Evolutionary conservation across 2,329 filamentous ascomycete species (phyloP).

Genomic region (Xylariaceae sp.): DNA sequence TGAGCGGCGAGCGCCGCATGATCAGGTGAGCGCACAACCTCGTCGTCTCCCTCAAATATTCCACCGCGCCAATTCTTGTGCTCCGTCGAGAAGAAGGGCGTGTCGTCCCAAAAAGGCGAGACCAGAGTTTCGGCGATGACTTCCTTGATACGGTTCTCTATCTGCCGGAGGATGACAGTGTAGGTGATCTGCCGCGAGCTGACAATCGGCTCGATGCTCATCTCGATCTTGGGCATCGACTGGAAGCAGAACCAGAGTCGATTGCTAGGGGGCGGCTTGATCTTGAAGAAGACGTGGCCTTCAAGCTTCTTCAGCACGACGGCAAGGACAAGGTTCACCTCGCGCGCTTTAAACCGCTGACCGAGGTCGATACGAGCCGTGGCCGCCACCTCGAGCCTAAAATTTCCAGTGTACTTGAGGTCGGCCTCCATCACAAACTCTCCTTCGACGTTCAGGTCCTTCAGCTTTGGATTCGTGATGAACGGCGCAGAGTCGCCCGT

Average conservation of each 20-base stretch:
- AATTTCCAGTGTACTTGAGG: conserved; percentile 82
- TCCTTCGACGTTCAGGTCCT: conserved; percentile 85
- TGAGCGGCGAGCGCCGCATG: conserved; percentile 37
- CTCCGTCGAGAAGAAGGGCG: conserved; percentile 80
- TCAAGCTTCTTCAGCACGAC: conserved; percentile 80
- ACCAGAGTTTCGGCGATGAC: conserved; percentile 90
- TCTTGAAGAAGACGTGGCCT: conserved; percentile 76
- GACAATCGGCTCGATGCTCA: conserved; percentile 92
- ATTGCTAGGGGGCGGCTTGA: conserved; percentile 95
- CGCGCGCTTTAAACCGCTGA: conserved; percentile 77
- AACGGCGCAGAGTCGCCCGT: conserved; percentile 83
- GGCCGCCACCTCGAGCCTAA: conserved; percentile 85
- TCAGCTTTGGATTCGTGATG: conserved; percentile 81
- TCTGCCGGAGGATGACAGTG: conserved; percentile 82
- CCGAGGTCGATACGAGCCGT: conserved; percentile 89
- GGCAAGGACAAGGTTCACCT: conserved; percentile 84
- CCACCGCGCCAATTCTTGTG: conserved; percentile 78
- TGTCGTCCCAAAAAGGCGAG: conserved; percentile 91
- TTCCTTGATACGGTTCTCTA: conserved; percentile 91
- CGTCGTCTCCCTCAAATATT: conserved; percentile 61
- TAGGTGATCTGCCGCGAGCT: conserved; percentile 95
- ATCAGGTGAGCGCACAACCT: conserved; percentile 34
- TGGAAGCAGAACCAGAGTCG: conserved; percentile 95
- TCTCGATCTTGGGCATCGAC: conserved; percentile 86
- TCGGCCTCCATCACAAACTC: conserved; percentile 85